Conservation (phyloP, 352 stramenopile genomes). For the Phytophthora pseudosyringae region DNA sequence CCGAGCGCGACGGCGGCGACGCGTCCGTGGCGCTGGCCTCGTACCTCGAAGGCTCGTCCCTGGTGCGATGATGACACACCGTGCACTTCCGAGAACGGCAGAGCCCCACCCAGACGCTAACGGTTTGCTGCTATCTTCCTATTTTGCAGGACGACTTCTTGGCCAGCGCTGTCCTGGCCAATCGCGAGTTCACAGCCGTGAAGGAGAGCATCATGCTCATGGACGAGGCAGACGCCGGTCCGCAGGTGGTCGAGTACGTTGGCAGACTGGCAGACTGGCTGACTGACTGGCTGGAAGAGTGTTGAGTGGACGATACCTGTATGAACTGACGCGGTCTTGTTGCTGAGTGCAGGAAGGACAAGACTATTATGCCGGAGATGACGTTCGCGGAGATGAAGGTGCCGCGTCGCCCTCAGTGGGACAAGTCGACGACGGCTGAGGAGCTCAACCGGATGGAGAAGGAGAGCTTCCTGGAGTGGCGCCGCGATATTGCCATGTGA, state of each 20-base stretch:
- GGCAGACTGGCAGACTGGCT: too few species aligned
- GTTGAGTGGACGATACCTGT: neutral
- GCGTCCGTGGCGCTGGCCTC: slow-evolving; percentile 82
- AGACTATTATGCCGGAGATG: slow-evolving; percentile 77
- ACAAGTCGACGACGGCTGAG: slow-evolving; percentile 93
- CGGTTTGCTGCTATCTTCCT: neutral
- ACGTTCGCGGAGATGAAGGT: slow-evolving; percentile 96
- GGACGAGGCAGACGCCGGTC: slow-evolving; percentile 59
- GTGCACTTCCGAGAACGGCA: neutral
- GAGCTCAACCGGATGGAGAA: slow-evolving; percentile 97
- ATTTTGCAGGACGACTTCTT: slow-evolving; percentile 91
- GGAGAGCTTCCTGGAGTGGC: slow-evolving; percentile 98
- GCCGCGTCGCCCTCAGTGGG: slow-evolving; percentile 96
- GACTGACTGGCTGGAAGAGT: neutral
- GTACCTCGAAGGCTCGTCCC: slow-evolving; percentile 86
- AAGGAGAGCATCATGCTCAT: slow-evolving; percentile 89
- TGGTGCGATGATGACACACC: slow-evolving; percentile 64
- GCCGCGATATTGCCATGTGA: slow-evolving; percentile 94
- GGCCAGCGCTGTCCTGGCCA: slow-evolving; percentile 90
- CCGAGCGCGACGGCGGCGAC: slow-evolving; percentile 80
- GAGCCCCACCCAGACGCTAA: neutral
- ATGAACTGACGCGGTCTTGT: neutral
- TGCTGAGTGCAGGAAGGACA: slow-evolving; percentile 46
- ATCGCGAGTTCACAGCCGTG: slow-evolving; percentile 92
- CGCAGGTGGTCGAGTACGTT: slow-evolving; percentile 74